Conservation (phyloP, 306 rosid species). For the Argentina anserina region DNA sequence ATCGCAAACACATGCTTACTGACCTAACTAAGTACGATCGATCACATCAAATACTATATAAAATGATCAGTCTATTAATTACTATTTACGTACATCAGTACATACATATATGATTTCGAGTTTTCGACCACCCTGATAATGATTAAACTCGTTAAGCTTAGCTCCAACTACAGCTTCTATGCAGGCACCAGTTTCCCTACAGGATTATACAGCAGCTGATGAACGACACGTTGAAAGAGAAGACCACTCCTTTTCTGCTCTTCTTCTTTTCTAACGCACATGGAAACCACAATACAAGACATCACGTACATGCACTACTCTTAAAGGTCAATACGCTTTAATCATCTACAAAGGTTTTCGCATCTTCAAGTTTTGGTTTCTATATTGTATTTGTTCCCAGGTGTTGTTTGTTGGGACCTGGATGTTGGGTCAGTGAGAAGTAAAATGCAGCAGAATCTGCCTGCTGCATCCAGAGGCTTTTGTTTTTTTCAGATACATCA, state of each 20-base stretch:
- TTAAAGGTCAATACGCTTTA: not conserved
- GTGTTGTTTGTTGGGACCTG: slow-evolving; percentile 5
- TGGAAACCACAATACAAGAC: not conserved
- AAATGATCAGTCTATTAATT: not conserved
- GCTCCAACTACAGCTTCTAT: not conserved
- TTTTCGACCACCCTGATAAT: not conserved
- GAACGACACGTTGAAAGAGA: not conserved
- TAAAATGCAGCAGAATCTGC: not conserved
- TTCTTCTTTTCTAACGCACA: slow-evolving; percentile 3
- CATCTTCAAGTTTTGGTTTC: not conserved
- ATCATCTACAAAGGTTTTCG: not conserved
- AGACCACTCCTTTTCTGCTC: not conserved
- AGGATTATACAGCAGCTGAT: not conserved
- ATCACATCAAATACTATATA: not conserved
- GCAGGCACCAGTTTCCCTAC: not conserved
- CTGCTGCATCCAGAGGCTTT: not conserved
- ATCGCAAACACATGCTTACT: slow-evolving; percentile 2
- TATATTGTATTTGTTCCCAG: not conserved
- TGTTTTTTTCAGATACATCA: not conserved
- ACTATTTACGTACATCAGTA: not conserved
- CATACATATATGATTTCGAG: not conserved
- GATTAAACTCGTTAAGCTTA: not conserved
- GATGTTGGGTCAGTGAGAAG: not conserved
- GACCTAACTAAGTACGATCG: not conserved
- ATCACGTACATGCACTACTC: not conserved